These are phyloP conservation scores for Solanum chiquidenum DNA, from an alignment of 257 asterid species.

Conservation along the genomic window DNA sequence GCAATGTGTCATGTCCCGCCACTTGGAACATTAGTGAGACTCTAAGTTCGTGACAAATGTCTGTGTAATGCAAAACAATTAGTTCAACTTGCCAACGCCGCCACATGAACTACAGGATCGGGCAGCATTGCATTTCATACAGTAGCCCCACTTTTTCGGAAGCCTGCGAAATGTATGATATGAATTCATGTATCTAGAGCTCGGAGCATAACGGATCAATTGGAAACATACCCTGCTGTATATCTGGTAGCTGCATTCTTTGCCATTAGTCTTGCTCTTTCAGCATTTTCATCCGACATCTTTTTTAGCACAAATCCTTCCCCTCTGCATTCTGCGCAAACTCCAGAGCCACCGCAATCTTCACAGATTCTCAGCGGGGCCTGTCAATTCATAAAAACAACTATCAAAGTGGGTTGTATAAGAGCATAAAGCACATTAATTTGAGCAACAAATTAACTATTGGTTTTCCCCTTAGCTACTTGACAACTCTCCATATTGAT, in stretches of 20 bases:
- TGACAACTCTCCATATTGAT: background rate
- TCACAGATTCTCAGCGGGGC: slow-evolving; percentile 40
- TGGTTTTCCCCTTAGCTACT: background rate
- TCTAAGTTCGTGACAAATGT: too few relatives aligned
- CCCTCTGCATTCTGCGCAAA: slow-evolving; percentile 83
- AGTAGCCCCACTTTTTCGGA: slow-evolving; percentile 95
- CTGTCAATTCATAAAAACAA: slow-evolving; percentile 23
- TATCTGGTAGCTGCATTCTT: slow-evolving; percentile 76
- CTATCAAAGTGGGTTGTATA: background rate
- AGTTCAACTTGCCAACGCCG: slow-evolving; percentile 66
- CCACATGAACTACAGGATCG: slow-evolving; percentile 70
- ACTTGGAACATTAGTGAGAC: too few relatives aligned
- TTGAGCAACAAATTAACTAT: background rate
- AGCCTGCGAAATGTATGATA: slow-evolving; percentile 35
- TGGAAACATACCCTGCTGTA: slow-evolving; percentile 64
- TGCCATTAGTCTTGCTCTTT: slow-evolving; percentile 62
- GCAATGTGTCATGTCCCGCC: background rate
- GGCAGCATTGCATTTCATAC: slow-evolving; percentile 77
- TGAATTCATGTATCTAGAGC: background rate
- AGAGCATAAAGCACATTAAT: background rate
- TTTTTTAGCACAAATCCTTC: slow-evolving; percentile 79
- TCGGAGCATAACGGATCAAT: background rate
- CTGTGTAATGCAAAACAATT: background rate
- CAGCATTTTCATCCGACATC: slow-evolving; percentile 58
- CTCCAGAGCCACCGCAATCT: slow-evolving; percentile 74